A percentile compares a stretch with the other conserved stretches of the same genome.
Evolutionary conservation across 805 yeast species (phyloP).

Genomic region (Yarrowia deformans): DNA sequence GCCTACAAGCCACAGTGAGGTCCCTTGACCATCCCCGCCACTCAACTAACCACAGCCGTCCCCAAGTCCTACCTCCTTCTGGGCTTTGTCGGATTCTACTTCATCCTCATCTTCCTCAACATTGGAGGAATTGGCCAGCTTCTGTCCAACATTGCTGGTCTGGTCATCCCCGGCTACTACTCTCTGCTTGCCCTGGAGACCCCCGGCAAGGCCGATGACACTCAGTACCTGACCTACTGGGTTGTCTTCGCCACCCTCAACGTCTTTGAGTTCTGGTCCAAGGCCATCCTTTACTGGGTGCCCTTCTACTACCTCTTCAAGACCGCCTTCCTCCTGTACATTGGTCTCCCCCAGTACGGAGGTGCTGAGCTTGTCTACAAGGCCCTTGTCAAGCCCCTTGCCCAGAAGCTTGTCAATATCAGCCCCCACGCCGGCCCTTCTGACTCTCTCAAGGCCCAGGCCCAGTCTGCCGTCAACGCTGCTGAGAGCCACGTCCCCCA

Average conservation of each 20-base stretch:
- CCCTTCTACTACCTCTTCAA: slow-evolving; percentile 97
- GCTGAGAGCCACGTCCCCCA: slow-evolving; percentile 38
- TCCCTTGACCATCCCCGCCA: background rate
- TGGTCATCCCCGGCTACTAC: slow-evolving; percentile 86
- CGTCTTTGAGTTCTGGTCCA: slow-evolving; percentile 95
- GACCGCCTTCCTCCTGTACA: slow-evolving; percentile 84
- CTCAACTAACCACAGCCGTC: slow-evolving; percentile 44
- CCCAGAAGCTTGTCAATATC: slow-evolving; percentile 49
- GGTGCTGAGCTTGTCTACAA: slow-evolving; percentile 82
- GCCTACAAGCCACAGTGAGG: no score
- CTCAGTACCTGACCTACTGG: slow-evolving; percentile 93
- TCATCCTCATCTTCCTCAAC: slow-evolving; percentile 82
- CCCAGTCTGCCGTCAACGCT: slow-evolving; percentile 45
- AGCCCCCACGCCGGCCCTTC: slow-evolving; percentile 43
- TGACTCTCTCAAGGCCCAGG: slow-evolving; percentile 48
- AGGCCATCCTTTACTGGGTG: slow-evolving; percentile 89
- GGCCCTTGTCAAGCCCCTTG: slow-evolving; percentile 70
- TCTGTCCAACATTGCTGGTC: slow-evolving; percentile 89
- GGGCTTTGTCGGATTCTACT: slow-evolving; percentile 69
- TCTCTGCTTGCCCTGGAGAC: slow-evolving; percentile 87
- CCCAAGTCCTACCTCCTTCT: slow-evolving; percentile 89
- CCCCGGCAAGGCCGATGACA: slow-evolving; percentile 72
- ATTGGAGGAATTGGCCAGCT: slow-evolving; percentile 95
- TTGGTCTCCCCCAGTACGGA: slow-evolving; percentile 84
- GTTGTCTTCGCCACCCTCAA: slow-evolving; percentile 94